These are phyloP conservation scores for Monosporascus sp. DNA, from an alignment of 2,329 filamentous ascomycete genomes.

Conservation along the genomic window DNA sequence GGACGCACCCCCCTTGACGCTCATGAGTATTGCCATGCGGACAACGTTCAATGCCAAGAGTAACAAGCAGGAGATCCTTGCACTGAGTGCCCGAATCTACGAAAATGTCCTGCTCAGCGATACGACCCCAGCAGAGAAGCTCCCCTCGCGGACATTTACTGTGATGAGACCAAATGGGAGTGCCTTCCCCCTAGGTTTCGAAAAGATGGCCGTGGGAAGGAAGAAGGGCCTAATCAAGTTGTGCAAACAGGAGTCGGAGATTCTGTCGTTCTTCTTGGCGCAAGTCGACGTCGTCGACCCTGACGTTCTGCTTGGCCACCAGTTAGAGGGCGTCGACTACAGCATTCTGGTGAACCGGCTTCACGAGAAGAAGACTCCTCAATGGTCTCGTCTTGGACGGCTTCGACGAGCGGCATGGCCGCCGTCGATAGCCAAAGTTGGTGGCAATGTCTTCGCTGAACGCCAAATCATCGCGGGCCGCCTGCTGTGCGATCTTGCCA, in stretches of 20 bases:
- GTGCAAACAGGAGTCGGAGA: constrained; percentile 76
- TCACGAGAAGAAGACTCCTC: constrained; percentile 82
- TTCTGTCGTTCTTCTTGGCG: constrained; percentile 84
- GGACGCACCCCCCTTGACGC: constrained; percentile 78
- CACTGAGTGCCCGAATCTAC: constrained; percentile 88
- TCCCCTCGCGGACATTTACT: constrained; percentile 87
- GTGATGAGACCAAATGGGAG: constrained; percentile 75
- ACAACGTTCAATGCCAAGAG: constrained; percentile 85
- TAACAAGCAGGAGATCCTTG: constrained; percentile 93
- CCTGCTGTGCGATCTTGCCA: constrained; percentile 87
- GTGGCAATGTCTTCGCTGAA: constrained; percentile 88
- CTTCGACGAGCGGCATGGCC: constrained; percentile 84
- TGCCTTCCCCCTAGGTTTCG: constrained; percentile 81
- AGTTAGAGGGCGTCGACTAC: constrained; percentile 96
- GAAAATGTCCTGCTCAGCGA: constrained; percentile 84
- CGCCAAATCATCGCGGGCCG: constrained; percentile 84
- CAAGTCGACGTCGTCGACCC: constrained; percentile 85
- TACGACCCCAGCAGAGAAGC: constrained; percentile 79
- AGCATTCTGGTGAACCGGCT: constrained; percentile 83
- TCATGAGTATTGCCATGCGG: constrained; percentile 92
- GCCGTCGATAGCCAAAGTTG: constrained; percentile 74
- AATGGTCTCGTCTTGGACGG: constrained; percentile 90
- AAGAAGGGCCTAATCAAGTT: constrained; percentile 73
- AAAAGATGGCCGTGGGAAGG: constrained; percentile 64
- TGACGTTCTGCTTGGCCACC: constrained; percentile 88